Conservation (phyloP, 1,284 basidiomycete species). For the Ganoderma resinaceum region DNA sequence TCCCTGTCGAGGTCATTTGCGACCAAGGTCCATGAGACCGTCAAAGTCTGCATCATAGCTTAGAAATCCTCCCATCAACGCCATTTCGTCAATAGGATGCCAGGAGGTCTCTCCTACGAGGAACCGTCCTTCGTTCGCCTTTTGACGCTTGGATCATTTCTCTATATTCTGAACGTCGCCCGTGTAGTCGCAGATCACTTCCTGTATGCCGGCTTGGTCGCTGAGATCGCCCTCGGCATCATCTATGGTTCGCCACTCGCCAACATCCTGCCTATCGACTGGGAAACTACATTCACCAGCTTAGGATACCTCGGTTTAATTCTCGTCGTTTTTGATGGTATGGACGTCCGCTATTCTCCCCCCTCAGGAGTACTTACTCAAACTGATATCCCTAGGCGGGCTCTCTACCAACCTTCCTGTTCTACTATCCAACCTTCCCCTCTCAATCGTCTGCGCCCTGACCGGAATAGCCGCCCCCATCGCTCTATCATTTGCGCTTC, state of each 20-base stretch:
- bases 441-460: constrained; percentile 51
- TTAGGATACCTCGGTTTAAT: constrained; percentile 60
- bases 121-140: constrained; percentile 32
- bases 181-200: constrained; percentile 32
- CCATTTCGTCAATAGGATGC: background rate
- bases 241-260: constrained; percentile 54
- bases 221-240: constrained; percentile 55
- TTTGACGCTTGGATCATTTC: constrained; percentile 34
- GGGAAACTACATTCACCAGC: constrained; percentile 50
- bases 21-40: too few species aligned
- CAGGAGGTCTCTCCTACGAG: constrained; percentile 29
- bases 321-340: constrained; percentile 60
- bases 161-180: constrained; percentile 36
- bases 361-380: background rate
- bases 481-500: constrained; percentile 48
- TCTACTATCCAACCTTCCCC: constrained; percentile 47
- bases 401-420: constrained; percentile 48
- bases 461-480: constrained; percentile 56
- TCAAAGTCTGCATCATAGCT: too few species aligned
- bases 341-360: constrained; percentile 12
- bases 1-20: background rate
- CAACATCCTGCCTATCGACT: constrained; percentile 45
- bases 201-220: constrained; percentile 42
- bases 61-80: background rate
- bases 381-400: constrained; percentile 43